Evolutionary conservation across 2,329 filamentous ascomycete species (phyloP), one percentile per base, ranked within the genome.

Genomic region (Cladosporium sp.): DNA sequence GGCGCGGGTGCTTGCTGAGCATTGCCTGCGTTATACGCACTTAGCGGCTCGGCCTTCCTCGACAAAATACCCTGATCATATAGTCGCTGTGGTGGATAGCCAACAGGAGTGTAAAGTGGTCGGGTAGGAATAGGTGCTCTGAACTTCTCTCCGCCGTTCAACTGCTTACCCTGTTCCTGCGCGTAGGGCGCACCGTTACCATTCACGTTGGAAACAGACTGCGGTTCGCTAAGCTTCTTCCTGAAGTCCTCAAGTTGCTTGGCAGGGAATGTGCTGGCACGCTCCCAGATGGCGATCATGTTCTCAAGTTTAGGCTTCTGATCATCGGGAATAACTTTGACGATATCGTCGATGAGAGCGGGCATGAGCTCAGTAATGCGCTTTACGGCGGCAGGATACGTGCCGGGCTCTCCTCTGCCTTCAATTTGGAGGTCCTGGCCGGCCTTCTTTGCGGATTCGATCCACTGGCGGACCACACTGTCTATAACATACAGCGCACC

Each of bases 401-500:
- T 97, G 77, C 95, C 95, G 81, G 96, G 92, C 71, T 89, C 88
- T 71, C 93, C 92, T 79, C 88, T 85, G 79, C 86, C 89, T 64
- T 76, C 73, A 26, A 76, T 67, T 79, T 93, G 87, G 76, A 90
- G 81, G 78, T 79, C 76, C 71, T 98, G 93, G 75, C 91, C 91
- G 72, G 91, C 86, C 76, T 89, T 87, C 81, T 93, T 95, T 76
- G 95, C 94, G 81, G 93, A 91, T 79, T 98, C 94, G 84, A 97
- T 89, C 94, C 95, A 99, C 84, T 96, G 94, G 81, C 95, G 92
- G 79, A 93, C 94, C 87, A 99, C 93, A 84, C 94, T 97, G 86
- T 99, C 95, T 93, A 99, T 92, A 82, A 98, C 93, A 89, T 99
- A 99, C 82, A 99, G 89, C 77, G 97, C 93, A 82, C 95, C 95